These are phyloP conservation scores for Hemisphaericaspora xylofermentans DNA, from an alignment of 1,139 yeast genomes.

Conservation along the genomic window DNA sequence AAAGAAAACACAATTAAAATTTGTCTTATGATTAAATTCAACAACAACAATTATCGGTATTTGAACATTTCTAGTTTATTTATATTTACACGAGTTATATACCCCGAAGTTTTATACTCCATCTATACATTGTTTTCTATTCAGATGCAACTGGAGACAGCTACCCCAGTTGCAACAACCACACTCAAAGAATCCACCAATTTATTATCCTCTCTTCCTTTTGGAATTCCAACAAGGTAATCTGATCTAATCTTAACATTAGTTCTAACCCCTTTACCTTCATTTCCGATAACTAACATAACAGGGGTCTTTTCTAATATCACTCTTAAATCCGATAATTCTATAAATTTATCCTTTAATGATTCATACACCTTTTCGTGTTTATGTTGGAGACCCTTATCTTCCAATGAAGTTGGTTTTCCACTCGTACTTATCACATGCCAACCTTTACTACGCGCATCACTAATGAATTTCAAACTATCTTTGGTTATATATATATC, in stretches of 20 bases:
- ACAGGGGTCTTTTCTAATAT: constrained; percentile 55
- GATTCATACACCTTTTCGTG: constrained; percentile 20
- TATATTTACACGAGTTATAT: constrained; percentile 1
- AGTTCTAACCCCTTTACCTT: constrained; percentile 78
- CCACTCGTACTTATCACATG: constrained; percentile 63
- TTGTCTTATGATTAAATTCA: neutral
- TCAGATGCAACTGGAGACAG: constrained; percentile 54
- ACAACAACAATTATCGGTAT: too few relatives aligned
- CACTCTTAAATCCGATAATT: constrained; percentile 40
- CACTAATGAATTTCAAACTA: constrained; percentile 62
- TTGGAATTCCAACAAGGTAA: constrained; percentile 54
- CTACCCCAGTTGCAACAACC: constrained; percentile 80
- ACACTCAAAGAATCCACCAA: constrained; percentile 83
- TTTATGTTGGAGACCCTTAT: constrained; percentile 22
- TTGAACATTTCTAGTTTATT: neutral
- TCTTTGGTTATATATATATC: constrained; percentile 57
- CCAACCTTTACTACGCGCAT: constrained; percentile 65
- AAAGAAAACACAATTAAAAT: neutral
- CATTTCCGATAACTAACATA: constrained; percentile 77
- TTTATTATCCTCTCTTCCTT: constrained; percentile 32
- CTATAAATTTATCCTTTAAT: constrained; percentile 34
- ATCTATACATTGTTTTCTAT: too few relatives aligned
- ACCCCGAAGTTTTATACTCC: constrained; percentile 9
- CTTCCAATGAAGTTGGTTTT: constrained; percentile 23
- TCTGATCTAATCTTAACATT: constrained; percentile 63